Percentiles rank a stretch among this genome's conserved stretches.
These are phyloP conservation scores for Gossypium gossypioides DNA, from an alignment of 441 rosid genomes.

Conservation along the genomic window DNA sequence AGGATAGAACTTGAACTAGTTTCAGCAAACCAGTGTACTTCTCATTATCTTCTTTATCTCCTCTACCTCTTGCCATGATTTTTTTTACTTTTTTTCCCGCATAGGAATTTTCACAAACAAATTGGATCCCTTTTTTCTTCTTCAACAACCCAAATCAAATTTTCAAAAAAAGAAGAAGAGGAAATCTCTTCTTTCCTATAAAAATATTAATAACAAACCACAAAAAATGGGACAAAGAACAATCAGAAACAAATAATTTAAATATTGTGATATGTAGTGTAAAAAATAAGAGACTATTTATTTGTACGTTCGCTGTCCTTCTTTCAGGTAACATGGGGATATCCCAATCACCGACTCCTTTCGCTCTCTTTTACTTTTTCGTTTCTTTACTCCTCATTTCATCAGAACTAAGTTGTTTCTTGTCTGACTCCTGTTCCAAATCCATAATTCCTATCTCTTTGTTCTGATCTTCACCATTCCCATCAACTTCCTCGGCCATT, in stretches of 20 bases:
- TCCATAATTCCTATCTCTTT: slow-evolving; percentile 18
- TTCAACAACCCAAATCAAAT: background rate
- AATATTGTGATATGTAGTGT: background rate
- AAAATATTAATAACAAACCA: background rate
- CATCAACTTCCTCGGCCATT: slow-evolving; percentile 22
- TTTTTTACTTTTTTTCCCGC: background rate
- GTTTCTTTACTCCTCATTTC: slow-evolving; percentile 13
- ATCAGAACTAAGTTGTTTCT: slow-evolving; percentile 12
- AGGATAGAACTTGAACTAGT: slow-evolving; percentile 59
- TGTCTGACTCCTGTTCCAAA: background rate
- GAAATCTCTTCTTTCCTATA: slow-evolving; percentile 52
- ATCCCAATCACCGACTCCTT: slow-evolving; percentile 31
- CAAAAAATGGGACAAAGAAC: background rate
- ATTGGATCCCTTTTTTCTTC: background rate
- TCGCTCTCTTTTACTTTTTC: slow-evolving; percentile 30
- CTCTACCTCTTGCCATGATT: slow-evolving; percentile 38
- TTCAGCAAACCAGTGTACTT: slow-evolving; percentile 50
- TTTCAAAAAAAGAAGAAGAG: background rate
- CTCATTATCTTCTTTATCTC: slow-evolving; percentile 51
- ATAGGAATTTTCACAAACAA: background rate
- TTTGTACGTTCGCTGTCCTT: slow-evolving; percentile 40
- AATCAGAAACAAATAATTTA: slow-evolving; percentile 7
- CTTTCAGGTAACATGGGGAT: slow-evolving; percentile 30
- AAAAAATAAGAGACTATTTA: background rate
- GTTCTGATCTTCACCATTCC: slow-evolving; percentile 5